phyloP scores from a whole-genome alignment of 306 rosid species.

The Malus sylvestris region DNA sequence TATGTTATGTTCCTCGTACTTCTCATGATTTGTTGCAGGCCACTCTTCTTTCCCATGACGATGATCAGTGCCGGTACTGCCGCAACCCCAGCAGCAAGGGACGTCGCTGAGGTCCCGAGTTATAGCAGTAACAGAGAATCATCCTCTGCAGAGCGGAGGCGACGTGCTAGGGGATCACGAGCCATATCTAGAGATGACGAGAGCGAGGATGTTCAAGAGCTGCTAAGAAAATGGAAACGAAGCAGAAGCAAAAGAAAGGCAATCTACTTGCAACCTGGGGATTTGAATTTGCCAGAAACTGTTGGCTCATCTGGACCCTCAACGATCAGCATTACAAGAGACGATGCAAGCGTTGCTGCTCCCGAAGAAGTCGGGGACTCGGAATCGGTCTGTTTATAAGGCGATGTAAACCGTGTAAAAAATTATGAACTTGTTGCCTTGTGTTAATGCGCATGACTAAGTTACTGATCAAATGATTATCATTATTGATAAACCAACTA shows the following conservation, averaged over 20 bases:
- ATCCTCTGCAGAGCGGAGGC: too few relatives aligned
- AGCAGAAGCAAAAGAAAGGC: constrained; percentile 61
- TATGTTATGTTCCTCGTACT: constrained; percentile 38
- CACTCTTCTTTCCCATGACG: constrained; percentile 21
- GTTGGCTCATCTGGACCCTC: constrained; percentile 49
- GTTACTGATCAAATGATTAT: background rate
- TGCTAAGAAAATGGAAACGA: constrained; percentile 50
- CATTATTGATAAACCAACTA: background rate
- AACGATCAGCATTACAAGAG: constrained; percentile 36
- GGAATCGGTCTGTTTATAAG: constrained; percentile 44
- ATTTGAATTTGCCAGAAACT: constrained; percentile 20
- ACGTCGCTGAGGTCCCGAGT: too few relatives aligned
- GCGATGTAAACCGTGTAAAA: background rate
- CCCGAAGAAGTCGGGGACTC: constrained; percentile 57
- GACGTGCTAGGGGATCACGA: background rate
- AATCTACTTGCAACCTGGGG: constrained; percentile 5
- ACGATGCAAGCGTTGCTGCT: constrained; percentile 30
- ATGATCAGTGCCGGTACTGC: background rate
- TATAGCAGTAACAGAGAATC: too few relatives aligned
- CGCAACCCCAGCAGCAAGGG: background rate
- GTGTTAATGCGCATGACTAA: background rate
- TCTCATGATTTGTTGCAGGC: constrained; percentile 37
- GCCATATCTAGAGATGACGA: constrained; percentile 30
- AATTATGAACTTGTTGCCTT: background rate
- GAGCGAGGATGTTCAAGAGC: constrained; percentile 39